A percentile compares a stretch with the other conserved stretches of the same genome.
These are phyloP conservation scores for Sutorius eximius DNA, from an alignment of 1,284 basidiomycete genomes.

Conservation along the genomic window DNA sequence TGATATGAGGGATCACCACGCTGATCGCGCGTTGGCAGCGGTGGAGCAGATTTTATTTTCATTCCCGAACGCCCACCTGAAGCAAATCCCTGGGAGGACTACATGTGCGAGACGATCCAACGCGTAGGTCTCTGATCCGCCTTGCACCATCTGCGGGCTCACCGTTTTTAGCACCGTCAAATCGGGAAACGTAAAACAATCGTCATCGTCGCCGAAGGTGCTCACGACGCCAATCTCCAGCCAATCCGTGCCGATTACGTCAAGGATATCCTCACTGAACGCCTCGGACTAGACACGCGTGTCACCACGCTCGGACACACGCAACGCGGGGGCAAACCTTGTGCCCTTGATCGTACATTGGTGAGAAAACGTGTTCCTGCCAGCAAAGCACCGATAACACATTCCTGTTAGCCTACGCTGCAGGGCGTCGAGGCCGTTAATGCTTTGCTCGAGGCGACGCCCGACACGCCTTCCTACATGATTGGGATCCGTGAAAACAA, in stretches of 20 bases:
- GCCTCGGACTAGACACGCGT: constrained; percentile 90
- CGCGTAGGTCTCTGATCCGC: constrained; percentile 47
- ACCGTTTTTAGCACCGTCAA: constrained; percentile 69
- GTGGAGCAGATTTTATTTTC: constrained; percentile 96
- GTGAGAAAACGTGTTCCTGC: constrained; percentile 43
- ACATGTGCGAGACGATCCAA: constrained; percentile 88
- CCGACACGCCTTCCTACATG: constrained; percentile 94
- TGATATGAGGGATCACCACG: neutral
- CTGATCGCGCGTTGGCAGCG: constrained; percentile 44
- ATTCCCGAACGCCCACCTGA: constrained; percentile 91
- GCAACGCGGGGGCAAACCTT: constrained; percentile 92
- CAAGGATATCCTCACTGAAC: constrained; percentile 84
- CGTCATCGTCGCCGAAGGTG: constrained; percentile 97
- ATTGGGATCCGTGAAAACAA: constrained; percentile 97
- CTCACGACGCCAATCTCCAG: constrained; percentile 83
- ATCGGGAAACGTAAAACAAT: constrained; percentile 97
- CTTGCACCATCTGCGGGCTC: neutral
- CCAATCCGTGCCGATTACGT: constrained; percentile 91
- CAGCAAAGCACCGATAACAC: neutral
- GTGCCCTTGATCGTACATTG: constrained; percentile 90
- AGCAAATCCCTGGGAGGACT: constrained; percentile 81
- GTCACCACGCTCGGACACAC: constrained; percentile 99
- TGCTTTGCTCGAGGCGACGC: constrained; percentile 85
- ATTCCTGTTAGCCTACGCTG: constrained; percentile 71
- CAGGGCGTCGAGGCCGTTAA: constrained; percentile 95